Base-by-base conservation (phyloP, 805 yeast genomes). In the Metschnikowia baotianmanensis region DNA sequence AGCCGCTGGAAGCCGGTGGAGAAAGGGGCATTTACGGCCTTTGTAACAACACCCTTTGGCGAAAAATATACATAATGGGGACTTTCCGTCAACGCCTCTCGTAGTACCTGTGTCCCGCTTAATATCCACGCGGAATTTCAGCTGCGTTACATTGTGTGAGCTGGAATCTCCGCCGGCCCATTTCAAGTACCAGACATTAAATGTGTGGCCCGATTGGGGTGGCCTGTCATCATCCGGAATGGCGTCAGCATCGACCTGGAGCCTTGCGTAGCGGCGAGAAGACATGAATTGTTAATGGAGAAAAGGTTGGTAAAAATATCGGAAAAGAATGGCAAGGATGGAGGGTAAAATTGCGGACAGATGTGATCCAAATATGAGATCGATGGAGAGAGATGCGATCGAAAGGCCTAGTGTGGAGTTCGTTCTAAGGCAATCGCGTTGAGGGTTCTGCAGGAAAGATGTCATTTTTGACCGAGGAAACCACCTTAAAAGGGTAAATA, bases 41-140 rank as follows among this genome's bases (percentile, higher is more conserved):
- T 78, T 74, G 38, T 79, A 76, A 56, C 99, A 91, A 59, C 86
- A 76, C 0, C 98, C 98, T 36, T 90, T 78, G 3, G 96, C 91
- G 65, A 87, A 91, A 65, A 82, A 87, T 3, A 91, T 55, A 57
- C 99, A 91, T 38, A 88, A 75, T 36, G 70, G 81, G 12, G 69
- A 65, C 2, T 67, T 60, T 0, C 61, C 56, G 17, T 70, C 63
- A 34, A 69, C 82, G 1, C 89, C 95, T 40, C 65, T 69, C 0
- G 97, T 91, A 42, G 73, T 74, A 0, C 98, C 97, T 0, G 86
- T 61, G 54, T 91, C 96, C 34, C 59, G 55, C 11, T 58, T 69
- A 7, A 84, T 69, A 46, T 81, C 66, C 35, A 91, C 79, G 43
- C 81, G 65, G 51, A 75, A 79, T 24, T 74, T 85, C 59, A 80